Conservation (phyloP, 495 filamentous ascomycete genomes). For the Ramalina peruviana region DNA sequence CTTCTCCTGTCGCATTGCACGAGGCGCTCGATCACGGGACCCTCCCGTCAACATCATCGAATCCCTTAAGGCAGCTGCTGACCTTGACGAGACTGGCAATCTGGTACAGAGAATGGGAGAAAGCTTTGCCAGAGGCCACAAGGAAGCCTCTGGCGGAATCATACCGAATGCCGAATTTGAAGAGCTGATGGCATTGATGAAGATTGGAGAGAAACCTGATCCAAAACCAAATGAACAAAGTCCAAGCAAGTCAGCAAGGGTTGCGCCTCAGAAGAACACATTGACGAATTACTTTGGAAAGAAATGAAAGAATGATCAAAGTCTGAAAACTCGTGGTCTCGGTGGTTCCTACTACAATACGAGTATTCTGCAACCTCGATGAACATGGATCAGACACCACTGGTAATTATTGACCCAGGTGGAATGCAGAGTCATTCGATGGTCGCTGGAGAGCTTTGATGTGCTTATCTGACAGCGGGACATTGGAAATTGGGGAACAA, state of each 20-base stretch:
- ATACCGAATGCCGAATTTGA: slow-evolving; percentile 39
- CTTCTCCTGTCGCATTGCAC: slow-evolving; percentile 43
- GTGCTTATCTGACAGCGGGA: no score
- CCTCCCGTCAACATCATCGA: slow-evolving; percentile 42
- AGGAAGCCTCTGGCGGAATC: slow-evolving; percentile 44
- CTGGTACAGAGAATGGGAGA: slow-evolving; percentile 35
- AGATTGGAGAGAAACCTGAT: slow-evolving; percentile 34
- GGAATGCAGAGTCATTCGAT: no score
- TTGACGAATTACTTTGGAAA: slow-evolving; percentile 17
- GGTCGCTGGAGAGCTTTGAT: no score
- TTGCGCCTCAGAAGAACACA: slow-evolving; percentile 12
- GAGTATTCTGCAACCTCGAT: no score
- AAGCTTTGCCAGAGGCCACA: slow-evolving; percentile 42
- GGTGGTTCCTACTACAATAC: no score
- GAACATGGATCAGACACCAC: no score
- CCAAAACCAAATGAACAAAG: slow-evolving; percentile 16
- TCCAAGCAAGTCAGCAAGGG: background rate
- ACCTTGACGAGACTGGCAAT: slow-evolving; percentile 22
- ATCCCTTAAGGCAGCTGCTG: slow-evolving; percentile 31
- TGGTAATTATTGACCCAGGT: no score
- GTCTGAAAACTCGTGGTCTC: no score
- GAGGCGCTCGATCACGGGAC: slow-evolving; percentile 28
- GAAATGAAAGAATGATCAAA: slow-evolving; percentile 1
- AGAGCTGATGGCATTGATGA: slow-evolving; percentile 38
- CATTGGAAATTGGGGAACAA: no score